Evolutionary conservation across 2,329 filamentous ascomycete genomes (phyloP).

Genomic region (Aspergillus sp.): DNA sequence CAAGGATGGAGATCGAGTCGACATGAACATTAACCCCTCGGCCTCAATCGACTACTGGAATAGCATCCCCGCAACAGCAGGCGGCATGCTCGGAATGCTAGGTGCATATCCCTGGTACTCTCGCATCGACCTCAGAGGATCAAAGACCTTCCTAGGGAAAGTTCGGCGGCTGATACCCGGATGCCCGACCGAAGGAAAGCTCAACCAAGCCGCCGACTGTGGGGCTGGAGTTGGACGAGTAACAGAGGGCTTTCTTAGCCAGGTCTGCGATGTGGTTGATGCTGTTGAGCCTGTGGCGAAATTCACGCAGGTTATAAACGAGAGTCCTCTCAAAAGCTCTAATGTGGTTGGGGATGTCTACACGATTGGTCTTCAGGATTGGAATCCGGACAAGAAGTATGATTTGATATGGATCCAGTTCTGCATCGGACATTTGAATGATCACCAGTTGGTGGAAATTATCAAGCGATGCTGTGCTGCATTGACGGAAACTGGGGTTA

Average conservation of each 20-base stretch:
- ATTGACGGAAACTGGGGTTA: background rate
- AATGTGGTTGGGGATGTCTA: background rate
- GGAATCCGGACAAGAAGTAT: background rate
- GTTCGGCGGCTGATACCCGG: background rate
- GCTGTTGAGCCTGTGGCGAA: slow-evolving; percentile 73
- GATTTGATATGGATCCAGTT: background rate
- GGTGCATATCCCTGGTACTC: background rate
- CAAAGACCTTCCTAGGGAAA: background rate
- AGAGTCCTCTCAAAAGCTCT: background rate
- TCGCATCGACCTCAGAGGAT: background rate
- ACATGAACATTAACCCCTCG: background rate
- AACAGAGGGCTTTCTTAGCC: slow-evolving; percentile 72
- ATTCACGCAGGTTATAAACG: background rate
- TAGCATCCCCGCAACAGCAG: background rate
- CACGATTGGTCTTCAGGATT: background rate
- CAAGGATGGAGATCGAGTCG: background rate
- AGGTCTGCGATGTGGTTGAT: slow-evolving; percentile 71
- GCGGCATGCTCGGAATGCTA: background rate
- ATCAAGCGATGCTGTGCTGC: background rate
- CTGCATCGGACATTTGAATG: background rate
- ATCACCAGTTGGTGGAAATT: background rate
- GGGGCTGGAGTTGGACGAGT: slow-evolving; percentile 77
- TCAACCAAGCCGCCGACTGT: slow-evolving; percentile 52
- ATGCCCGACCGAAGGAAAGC: background rate
- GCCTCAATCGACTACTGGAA: background rate